Percentiles rank a stretch among this genome's conserved stretches.
These are phyloP conservation scores for Nicotiana attenuata DNA, from an alignment of 257 asterid genomes.

Conservation along the genomic window DNA sequence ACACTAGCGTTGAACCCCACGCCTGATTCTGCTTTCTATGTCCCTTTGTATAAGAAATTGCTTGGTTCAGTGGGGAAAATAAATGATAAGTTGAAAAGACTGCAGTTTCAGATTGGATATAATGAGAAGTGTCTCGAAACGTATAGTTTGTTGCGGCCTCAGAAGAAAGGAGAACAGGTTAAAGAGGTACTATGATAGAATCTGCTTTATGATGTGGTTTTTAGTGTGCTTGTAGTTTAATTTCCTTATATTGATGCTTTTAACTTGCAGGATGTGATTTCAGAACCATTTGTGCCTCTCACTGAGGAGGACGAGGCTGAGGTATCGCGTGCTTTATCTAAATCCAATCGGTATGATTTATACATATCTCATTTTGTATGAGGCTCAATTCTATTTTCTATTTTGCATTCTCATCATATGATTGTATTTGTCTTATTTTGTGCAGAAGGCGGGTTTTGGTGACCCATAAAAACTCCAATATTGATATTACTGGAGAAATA, in stretches of 20 bases:
- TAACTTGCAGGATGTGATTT: slow-evolving; percentile 40
- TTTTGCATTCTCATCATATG: background rate
- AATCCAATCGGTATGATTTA: slow-evolving; percentile 40
- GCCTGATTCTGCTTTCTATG: background rate
- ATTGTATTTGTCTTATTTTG: background rate
- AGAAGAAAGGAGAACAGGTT: slow-evolving; percentile 32
- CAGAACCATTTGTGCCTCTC: slow-evolving; percentile 68
- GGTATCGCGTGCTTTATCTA: slow-evolving; percentile 41
- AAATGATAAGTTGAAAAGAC: slow-evolving; percentile 18
- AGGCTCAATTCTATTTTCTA: background rate
- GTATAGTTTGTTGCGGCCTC: slow-evolving; percentile 25
- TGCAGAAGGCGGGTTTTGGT: slow-evolving; percentile 59
- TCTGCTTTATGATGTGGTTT: background rate
- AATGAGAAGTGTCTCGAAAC: slow-evolving; percentile 16
- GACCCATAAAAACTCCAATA: slow-evolving; percentile 56
- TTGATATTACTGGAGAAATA: slow-evolving; percentile 70
- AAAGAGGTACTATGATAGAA: slow-evolving; percentile 36
- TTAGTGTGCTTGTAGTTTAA: background rate
- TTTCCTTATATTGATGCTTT: slow-evolving; percentile 10
- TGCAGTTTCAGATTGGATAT: slow-evolving; percentile 31
- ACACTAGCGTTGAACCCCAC: slow-evolving; percentile 12
- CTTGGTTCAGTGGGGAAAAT: slow-evolving; percentile 12
- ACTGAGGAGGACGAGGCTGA: slow-evolving; percentile 48
- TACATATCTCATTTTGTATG: background rate
- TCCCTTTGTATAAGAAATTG: slow-evolving; percentile 32